These are phyloP conservation scores for Groenewaldozyma tartarivorans DNA, from an alignment of 805 yeast species.

Conservation along the genomic window DNA sequence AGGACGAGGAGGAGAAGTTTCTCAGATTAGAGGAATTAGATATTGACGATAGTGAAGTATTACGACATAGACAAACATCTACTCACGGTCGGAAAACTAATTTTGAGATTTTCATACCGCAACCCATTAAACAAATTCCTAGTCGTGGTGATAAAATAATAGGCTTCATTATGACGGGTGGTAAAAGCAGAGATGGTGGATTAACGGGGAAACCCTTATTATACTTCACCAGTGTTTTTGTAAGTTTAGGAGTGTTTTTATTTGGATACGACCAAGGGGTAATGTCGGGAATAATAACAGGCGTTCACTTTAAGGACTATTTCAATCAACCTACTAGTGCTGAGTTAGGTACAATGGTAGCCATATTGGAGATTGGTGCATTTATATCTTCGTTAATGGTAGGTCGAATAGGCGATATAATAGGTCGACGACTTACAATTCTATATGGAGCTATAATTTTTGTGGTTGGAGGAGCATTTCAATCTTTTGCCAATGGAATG, in stretches of 20 bases:
- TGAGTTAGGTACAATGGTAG: slow-evolving; percentile 76
- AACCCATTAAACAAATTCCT: slow-evolving; percentile 14
- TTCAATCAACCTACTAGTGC: slow-evolving; percentile 68
- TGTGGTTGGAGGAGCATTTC: slow-evolving; percentile 23
- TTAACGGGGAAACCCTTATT: slow-evolving; percentile 29
- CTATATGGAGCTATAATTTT: slow-evolving; percentile 54
- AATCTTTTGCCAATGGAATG: slow-evolving; percentile 21
- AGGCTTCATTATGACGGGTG: slow-evolving; percentile 19
- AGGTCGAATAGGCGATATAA: slow-evolving; percentile 65
- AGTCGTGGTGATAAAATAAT: slow-evolving; percentile 16
- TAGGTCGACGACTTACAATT: slow-evolving; percentile 75
- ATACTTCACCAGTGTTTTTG: slow-evolving; percentile 35
- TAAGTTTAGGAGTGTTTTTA: slow-evolving; percentile 44
- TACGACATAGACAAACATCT: neutral
- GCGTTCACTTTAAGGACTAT: slow-evolving; percentile 55
- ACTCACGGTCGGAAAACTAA: neutral
- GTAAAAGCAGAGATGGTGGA: slow-evolving; percentile 9
- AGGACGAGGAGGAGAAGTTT: neutral
- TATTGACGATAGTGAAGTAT: slow-evolving; percentile 5
- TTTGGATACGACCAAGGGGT: slow-evolving; percentile 88
- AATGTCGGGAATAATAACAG: slow-evolving; percentile 78
- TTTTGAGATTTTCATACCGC: slow-evolving; percentile 13
- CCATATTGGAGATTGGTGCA: slow-evolving; percentile 84
- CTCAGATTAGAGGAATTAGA: slow-evolving; percentile 4
- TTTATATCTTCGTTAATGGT: slow-evolving; percentile 68